Evolutionary conservation across 768 basidiomycete species (phyloP).

Genomic region (Lepiota venenata): DNA sequence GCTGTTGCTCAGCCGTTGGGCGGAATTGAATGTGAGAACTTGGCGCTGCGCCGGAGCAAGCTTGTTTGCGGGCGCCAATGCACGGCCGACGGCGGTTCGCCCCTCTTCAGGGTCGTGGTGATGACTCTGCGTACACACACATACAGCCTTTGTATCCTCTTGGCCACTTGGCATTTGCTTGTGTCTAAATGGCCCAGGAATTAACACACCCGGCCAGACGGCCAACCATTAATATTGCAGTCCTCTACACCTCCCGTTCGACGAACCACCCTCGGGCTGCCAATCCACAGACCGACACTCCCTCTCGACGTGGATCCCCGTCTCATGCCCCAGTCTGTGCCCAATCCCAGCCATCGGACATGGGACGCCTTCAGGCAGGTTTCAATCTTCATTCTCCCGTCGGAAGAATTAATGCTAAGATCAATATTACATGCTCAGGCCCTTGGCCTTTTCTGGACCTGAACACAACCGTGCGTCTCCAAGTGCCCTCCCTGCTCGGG

Average conservation of each 20-base stretch:
- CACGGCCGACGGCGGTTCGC: neutral
- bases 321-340: conserved; percentile 1
- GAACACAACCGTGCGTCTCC: conserved; percentile 3
- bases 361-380: conserved; percentile 10
- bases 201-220: neutral
- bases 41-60: too few species aligned
- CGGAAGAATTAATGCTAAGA: neutral
- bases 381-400: neutral
- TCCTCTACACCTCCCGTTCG: neutral
- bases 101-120: neutral
- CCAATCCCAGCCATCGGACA: conserved; percentile 11
- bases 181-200: conserved; percentile 1
- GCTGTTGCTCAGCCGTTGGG: too few species aligned
- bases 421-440: neutral
- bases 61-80: neutral
- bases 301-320: conserved; percentile 1
- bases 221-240: neutral
- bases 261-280: neutral
- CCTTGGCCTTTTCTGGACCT: conserved; percentile 12
- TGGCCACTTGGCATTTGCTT: neutral
- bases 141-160: neutral
- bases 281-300: neutral
- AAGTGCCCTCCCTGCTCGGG: neutral
- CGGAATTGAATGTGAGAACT: too few species aligned
- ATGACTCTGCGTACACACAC: neutral